Percentiles rank a stretch among this genome's conserved stretches.
Evolutionary conservation across 169 alveolate species (phyloP).

Genomic region (Prorocentrum cordatum): DNA sequence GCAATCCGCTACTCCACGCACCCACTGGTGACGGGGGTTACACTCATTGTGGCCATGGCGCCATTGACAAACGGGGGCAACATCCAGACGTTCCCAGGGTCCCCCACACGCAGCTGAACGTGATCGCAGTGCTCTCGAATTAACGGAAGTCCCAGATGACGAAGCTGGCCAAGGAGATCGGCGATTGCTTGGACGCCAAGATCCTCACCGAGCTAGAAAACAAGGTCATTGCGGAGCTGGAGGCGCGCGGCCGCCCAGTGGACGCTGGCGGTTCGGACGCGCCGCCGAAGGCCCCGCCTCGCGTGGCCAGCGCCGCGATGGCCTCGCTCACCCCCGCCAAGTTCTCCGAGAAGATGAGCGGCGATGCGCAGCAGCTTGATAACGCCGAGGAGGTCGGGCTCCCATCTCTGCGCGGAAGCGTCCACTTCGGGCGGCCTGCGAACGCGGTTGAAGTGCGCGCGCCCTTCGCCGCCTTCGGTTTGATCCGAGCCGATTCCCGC

Average conservation of each 20-base stretch:
- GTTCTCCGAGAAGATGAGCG: background rate
- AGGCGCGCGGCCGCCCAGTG: background rate
- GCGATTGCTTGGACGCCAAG: background rate
- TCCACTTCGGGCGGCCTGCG: background rate
- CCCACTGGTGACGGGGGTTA: background rate
- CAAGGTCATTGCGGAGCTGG: background rate
- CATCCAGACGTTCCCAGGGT: background rate
- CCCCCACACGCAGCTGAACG: background rate
- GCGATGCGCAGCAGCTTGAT: background rate
- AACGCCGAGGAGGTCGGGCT: background rate
- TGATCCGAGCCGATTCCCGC: background rate
- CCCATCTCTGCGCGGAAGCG: background rate
- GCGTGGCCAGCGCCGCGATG: background rate
- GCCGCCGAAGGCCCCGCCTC: background rate
- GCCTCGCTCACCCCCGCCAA: background rate
- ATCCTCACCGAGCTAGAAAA: background rate
- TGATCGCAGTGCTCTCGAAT: background rate
- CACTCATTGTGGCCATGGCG: background rate
- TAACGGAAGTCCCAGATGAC: constrained; percentile 1
- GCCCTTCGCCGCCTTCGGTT: background rate
- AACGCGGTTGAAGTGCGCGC: background rate
- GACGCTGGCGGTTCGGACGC: background rate
- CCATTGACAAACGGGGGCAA: background rate
- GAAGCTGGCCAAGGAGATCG: background rate
- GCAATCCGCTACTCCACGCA: background rate